Percentiles rank a stretch among this genome's conserved stretches.
Evolutionary conservation across 805 yeast species (phyloP).

Genomic region (Candida lessepsii): DNA sequence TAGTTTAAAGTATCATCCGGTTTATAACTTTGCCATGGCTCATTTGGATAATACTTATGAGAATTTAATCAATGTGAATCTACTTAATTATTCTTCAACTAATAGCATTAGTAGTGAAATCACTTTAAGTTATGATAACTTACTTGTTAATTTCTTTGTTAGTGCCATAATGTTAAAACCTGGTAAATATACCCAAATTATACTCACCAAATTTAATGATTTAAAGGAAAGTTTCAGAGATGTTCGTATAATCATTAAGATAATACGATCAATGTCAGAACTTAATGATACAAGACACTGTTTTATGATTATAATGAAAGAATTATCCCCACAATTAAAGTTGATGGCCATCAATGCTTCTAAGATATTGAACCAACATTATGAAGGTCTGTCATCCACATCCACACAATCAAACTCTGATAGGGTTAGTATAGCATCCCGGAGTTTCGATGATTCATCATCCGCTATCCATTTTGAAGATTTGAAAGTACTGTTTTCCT

Average conservation of each 20-base stretch:
- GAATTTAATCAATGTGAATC: constrained; percentile 18
- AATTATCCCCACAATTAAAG: constrained; percentile 25
- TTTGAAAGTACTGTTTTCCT: constrained; percentile 10
- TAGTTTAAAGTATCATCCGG: constrained; percentile 22
- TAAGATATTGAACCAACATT: constrained; percentile 23
- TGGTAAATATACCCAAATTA: constrained; percentile 24
- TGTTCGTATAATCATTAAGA: constrained; percentile 26
- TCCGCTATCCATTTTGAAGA: constrained; percentile 13
- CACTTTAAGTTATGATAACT: constrained; percentile 20
- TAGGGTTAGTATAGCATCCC: constrained; percentile 8
- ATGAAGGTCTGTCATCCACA: constrained; percentile 13
- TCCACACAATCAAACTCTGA: constrained; percentile 18
- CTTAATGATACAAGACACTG: constrained; percentile 19
- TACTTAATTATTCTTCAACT: constrained; percentile 13
- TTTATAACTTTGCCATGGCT: constrained; percentile 28
- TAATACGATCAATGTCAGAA: constrained; percentile 31
- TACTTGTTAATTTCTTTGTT: constrained; percentile 28
- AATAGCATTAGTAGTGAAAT: no score
- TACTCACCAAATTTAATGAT: constrained; percentile 24
- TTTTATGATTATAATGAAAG: constrained; percentile 25
- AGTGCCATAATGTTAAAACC: constrained; percentile 39
- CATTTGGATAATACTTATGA: constrained; percentile 32
- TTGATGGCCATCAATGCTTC: constrained; percentile 26
- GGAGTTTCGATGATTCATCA: constrained; percentile 11
- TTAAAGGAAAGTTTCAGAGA: constrained; percentile 24